Evolutionary conservation across 2,329 filamentous ascomycete species (phyloP), one percentile per base, ranked within the genome.

Genomic region (Stemphylium vesicarium): DNA sequence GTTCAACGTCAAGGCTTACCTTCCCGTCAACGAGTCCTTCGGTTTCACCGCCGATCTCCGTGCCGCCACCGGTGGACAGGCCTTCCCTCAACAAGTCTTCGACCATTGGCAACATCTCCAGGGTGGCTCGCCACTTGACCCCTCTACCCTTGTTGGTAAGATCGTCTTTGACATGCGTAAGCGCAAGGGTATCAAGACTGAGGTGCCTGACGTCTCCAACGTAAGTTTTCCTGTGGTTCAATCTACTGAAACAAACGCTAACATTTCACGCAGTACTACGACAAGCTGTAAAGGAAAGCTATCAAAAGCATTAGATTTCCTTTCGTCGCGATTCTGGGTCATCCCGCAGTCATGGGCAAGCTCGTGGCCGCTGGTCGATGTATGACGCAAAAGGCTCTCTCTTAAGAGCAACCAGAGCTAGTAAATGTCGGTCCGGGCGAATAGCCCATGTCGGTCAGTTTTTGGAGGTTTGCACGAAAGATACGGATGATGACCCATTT

Each of bases 181-280:
- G 89, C 91, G 94, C 83, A 99, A 99, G 92, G 95, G 94, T 92
- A 85, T 99, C 86, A 99, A 99, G 92, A 83, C 89, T 77, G 87
- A 92, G 75, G 90, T 97, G 78, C 94, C 95, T 73, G 91, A 89
- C 79, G 88, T 92, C 84, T 91, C 92, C 78, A 96, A 97, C 87
- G 92, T 95, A 87, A 92, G 91, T 90, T 37, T 8, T 20, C 7
- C 0, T 40, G 7, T 15, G 13, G 10, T 18, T 16, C 1, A 6
- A 35, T n/a, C n/a, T 38, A 5, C 4, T 2, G 24, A 31, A 2
- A 35, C 24, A 33, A 26, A 44, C 82, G 76, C 85, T 80, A 63
- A 75, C 63, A 42, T 7, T 45, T 26, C 66, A 66, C 72, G 71
- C 75, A 96, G 91, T 96, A 96, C 89, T 96, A 96, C 83, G 92